Conservation (phyloP, 2,329 filamentous ascomycete genomes). For the Diaporthe batatas region DNA sequence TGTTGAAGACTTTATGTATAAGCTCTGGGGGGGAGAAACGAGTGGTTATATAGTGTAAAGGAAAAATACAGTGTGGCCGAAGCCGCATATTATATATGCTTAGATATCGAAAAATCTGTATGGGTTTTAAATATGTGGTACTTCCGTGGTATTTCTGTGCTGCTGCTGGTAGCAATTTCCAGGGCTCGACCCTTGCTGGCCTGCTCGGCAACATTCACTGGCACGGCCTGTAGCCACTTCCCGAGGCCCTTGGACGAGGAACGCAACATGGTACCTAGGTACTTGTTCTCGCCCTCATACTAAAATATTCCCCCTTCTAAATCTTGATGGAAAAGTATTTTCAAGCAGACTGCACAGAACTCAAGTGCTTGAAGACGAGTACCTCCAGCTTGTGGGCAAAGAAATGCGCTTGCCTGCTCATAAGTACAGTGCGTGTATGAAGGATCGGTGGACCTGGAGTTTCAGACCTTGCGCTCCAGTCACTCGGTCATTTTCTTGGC, state of each 20-base stretch:
- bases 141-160: neutral
- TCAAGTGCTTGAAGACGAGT: neutral
- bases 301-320: too few relatives aligned
- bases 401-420: neutral
- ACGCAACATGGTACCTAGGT: neutral
- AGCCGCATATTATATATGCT: neutral
- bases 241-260: too few relatives aligned
- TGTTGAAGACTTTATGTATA: too few relatives aligned
- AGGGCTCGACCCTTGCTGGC: neutral
- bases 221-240: neutral
- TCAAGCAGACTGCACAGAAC: neutral
- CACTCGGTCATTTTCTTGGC: neutral
- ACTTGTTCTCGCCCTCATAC: neutral
- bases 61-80: too few relatives aligned
- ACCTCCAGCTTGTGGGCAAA: neutral
- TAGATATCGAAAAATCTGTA: neutral
- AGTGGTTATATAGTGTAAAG: too few relatives aligned
- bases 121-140: neutral
- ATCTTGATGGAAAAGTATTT: too few relatives aligned
- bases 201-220: neutral
- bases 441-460: neutral
- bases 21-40: too few relatives aligned
- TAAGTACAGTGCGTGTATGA: too few relatives aligned
- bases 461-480: neutral
- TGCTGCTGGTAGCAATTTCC: too few relatives aligned